Evolutionary conservation across 345 rosid species (phyloP).

Genomic region (Euclidium syriacum): DNA sequence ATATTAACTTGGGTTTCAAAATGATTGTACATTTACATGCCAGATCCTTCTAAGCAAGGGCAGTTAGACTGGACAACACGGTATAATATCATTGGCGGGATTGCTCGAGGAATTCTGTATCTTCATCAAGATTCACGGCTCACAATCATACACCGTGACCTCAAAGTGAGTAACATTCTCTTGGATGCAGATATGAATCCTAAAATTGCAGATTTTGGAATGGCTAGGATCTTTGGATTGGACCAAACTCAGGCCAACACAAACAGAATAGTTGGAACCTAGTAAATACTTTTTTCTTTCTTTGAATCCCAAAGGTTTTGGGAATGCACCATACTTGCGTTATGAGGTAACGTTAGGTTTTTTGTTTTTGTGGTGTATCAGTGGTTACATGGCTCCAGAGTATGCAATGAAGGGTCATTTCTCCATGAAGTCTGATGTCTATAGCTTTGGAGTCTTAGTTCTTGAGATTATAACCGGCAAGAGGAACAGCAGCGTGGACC

Average conservation of each 20-base stretch:
- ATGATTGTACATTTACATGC: no score
- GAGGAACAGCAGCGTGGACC: conserved; percentile 11
- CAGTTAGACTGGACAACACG: neutral
- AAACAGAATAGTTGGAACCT: neutral
- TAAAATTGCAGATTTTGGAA: neutral
- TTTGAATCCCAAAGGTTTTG: no score
- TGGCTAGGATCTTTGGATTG: neutral
- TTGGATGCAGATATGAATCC: neutral
- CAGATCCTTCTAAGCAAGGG: neutral
- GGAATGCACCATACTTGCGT: no score
- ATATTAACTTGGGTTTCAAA: no score
- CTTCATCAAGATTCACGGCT: neutral
- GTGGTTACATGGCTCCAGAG: conserved; percentile 28
- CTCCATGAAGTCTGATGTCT: conserved; percentile 23
- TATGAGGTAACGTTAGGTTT: neutral
- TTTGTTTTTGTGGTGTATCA: no score
- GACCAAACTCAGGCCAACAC: neutral
- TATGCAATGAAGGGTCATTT: conserved; percentile 16
- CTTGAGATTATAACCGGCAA: conserved; percentile 15
- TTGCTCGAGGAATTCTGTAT: neutral
- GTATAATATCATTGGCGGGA: neutral
- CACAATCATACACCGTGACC: neutral
- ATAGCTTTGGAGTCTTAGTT: conserved; percentile 20
- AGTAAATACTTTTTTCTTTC: neutral
- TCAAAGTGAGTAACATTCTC: neutral